These are phyloP conservation scores for Xylaria acuta DNA, from an alignment of 495 filamentous ascomycete species.

Conservation along the genomic window DNA sequence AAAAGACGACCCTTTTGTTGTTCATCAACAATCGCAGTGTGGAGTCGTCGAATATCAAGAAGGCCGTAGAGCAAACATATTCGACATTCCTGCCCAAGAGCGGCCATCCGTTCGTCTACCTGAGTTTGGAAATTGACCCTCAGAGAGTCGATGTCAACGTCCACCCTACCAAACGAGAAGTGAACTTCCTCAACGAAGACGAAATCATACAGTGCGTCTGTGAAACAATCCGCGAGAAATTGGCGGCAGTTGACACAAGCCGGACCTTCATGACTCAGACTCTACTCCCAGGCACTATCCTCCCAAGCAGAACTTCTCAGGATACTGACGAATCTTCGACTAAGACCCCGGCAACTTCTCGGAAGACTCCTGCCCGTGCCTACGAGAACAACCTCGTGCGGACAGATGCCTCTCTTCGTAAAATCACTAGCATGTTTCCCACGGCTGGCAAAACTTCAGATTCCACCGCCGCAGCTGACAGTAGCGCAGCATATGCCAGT, in stretches of 20 bases:
- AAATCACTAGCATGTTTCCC: conserved; percentile 94
- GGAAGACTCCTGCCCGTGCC: conserved; percentile 60
- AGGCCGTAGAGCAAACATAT: conserved; percentile 91
- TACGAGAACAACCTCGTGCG: conserved; percentile 91
- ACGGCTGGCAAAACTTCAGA: conserved; percentile 44
- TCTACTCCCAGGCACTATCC: conserved; percentile 72
- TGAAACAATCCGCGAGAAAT: conserved; percentile 75
- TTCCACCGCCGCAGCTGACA: conserved; percentile 35
- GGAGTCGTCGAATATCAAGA: conserved; percentile 87
- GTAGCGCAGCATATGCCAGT: conserved; percentile 26
- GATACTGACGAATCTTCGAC: conserved; percentile 38
- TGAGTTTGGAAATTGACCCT: conserved; percentile 93
- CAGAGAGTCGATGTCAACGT: conserved; percentile 96
- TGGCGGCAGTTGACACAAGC: conserved; percentile 91
- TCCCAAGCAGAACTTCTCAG: conserved; percentile 43
- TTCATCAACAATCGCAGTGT: conserved; percentile 99
- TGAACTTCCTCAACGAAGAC: conserved; percentile 98
- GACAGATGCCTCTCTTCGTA: conserved; percentile 87
- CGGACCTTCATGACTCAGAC: conserved; percentile 94
- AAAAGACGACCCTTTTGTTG: conserved; percentile 84
- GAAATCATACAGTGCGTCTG: conserved; percentile 93
- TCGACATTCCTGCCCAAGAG: conserved; percentile 90
- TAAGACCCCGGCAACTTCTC: conserved; percentile 49
- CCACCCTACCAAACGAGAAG: conserved; percentile 96
- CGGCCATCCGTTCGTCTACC: conserved; percentile 92